Percentiles rank a stretch among this genome's conserved stretches.
phyloP scores from a whole-genome alignment of 805 yeast species.

The Ogataea angusta region DNA sequence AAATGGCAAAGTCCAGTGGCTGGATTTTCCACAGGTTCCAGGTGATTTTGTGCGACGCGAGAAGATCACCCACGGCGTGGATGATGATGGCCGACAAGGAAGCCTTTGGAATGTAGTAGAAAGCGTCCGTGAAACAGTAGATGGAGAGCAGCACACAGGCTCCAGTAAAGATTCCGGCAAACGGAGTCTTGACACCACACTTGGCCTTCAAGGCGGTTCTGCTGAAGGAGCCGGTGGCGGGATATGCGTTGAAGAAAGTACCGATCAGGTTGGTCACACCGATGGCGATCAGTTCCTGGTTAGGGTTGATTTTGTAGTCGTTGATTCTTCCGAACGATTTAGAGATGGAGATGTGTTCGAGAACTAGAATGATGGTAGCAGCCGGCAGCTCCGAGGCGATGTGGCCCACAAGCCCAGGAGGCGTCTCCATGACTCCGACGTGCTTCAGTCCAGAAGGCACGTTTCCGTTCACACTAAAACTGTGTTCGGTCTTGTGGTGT shows the following conservation, averaged over 20 bases:
- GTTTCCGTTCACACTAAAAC: slow-evolving; percentile 63
- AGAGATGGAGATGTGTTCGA: slow-evolving; percentile 91
- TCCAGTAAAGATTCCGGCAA: slow-evolving; percentile 90
- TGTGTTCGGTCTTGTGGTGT: slow-evolving; percentile 37
- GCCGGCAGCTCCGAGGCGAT: slow-evolving; percentile 83
- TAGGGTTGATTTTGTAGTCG: slow-evolving; percentile 86
- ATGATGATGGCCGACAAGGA: slow-evolving; percentile 83
- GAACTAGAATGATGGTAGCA: slow-evolving; percentile 72
- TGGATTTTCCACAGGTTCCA: slow-evolving; percentile 66
- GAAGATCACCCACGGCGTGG: slow-evolving; percentile 86
- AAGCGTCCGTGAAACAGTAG: slow-evolving; percentile 77
- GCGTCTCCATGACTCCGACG: slow-evolving; percentile 69
- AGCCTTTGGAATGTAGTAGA: slow-evolving; percentile 88
- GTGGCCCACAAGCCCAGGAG: slow-evolving; percentile 52
- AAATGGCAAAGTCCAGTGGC: slow-evolving; percentile 73
- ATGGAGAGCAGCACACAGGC: slow-evolving; percentile 82
- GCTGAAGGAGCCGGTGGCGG: slow-evolving; percentile 94
- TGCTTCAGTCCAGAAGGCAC: slow-evolving; percentile 82
- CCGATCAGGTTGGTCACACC: slow-evolving; percentile 90
- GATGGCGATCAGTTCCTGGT: slow-evolving; percentile 91
- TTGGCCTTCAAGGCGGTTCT: slow-evolving; percentile 92
- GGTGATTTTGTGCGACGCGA: slow-evolving; percentile 66
- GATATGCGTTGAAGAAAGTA: slow-evolving; percentile 89
- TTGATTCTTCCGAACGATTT: slow-evolving; percentile 91
- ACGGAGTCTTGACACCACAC: slow-evolving; percentile 92